Base-by-base conservation (phyloP, 2,329 filamentous ascomycete genomes). In the Chaetomium sp. region DNA sequence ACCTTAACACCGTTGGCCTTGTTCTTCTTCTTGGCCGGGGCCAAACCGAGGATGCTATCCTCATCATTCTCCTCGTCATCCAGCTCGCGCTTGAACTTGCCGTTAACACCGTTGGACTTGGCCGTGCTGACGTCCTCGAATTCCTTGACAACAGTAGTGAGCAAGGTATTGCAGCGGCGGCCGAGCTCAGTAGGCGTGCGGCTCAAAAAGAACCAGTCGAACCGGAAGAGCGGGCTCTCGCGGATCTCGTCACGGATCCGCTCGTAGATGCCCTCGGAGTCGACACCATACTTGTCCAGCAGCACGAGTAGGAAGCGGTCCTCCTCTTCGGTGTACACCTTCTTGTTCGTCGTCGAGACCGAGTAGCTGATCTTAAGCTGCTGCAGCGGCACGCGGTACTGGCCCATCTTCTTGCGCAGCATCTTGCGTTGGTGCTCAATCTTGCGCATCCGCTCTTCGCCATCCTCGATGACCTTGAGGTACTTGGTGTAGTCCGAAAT, bases 331-430 rank as follows among this genome's bases (percentile, higher is more conserved):
- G 91, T 97, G 70, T 99, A 99, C 1, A 99, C 91, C 76, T 99
- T 99, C 77, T 99, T 99, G 81, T 99, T 99, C 8, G 95, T 99
- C 2, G 94, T 99, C 6, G 91, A 96, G 34, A 99, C 94, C 0
- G 91, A 96, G 73, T 99, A 99, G 74, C 96, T 97, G 76, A 99
- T 91, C 78, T 96, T 96, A 67, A 99, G 84, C 72, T 99, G 94
- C 71, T 99, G 94, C 12, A 99, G 80, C 32, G 94, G 95, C 49
- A 97, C 92, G n/a, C 94, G 88, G 70, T 96, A 97, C 77, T 94
- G 89, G 65, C 86, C 82, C 81, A 99, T 88, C 81, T 99, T 99
- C 81, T 91, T 95, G 61, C 87, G 85, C 54, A 99, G 80, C 76
- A 97, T 87, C 72, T 95, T 92, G 60, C 90, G 87, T 71, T 97